Evolutionary conservation across 805 yeast genomes (phyloP).

Genomic region (Suhomyces pyralidae): DNA sequence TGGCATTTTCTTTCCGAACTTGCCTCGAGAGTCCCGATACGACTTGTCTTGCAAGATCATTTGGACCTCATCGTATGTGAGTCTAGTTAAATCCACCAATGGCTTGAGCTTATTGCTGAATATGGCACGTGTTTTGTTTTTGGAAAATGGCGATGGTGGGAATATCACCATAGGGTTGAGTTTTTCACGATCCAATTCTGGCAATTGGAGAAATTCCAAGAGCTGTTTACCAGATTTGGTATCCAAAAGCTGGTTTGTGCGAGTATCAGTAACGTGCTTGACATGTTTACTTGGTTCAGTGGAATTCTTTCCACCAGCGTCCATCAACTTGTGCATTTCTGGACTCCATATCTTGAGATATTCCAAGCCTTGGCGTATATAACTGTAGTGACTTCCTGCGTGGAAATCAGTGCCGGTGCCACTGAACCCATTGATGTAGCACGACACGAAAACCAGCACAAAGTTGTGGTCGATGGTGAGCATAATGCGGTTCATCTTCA

Average conservation of each 20-base stretch:
- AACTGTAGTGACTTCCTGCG: constrained; percentile 29
- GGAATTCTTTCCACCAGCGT: constrained; percentile 10
- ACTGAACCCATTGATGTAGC: constrained; percentile 22
- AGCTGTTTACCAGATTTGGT: neutral
- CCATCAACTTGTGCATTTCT: constrained; percentile 22
- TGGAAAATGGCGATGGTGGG: constrained; percentile 28
- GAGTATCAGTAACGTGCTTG: constrained; percentile 13
- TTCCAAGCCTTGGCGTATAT: constrained; percentile 27
- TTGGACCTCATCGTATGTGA: constrained; percentile 17
- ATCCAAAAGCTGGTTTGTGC: constrained; percentile 6
- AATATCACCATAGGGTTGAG: constrained; percentile 29
- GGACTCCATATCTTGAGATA: constrained; percentile 35
- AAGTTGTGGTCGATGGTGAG: constrained; percentile 34
- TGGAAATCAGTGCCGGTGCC: constrained; percentile 24
- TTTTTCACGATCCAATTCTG: constrained; percentile 1
- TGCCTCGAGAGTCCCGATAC: constrained; percentile 17
- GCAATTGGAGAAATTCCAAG: neutral
- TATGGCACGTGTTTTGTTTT: constrained; percentile 21
- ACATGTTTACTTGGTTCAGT: constrained; percentile 9
- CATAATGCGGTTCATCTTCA: constrained; percentile 14
- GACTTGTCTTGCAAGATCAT: constrained; percentile 12
- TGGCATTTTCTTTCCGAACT: constrained; percentile 17
- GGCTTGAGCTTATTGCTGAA: constrained; percentile 24
- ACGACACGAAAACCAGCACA: constrained; percentile 27
- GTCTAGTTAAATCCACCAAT: constrained; percentile 32